These are phyloP conservation scores for Mortierella sp. DNA, from an alignment of 371 early-diverging fungal species.

Conservation along the genomic window DNA sequence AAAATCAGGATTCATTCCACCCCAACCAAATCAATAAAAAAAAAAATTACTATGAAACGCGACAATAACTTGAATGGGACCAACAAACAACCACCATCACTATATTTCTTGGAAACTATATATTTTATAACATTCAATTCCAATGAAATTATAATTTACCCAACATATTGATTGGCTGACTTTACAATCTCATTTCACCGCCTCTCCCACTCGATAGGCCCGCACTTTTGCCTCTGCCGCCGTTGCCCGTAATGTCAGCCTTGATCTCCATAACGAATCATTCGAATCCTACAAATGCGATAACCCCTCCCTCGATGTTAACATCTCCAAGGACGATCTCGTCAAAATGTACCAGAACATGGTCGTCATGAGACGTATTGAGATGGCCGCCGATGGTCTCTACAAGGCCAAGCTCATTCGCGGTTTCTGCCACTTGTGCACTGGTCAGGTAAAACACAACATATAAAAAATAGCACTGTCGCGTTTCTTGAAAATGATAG, in stretches of 20 bases:
- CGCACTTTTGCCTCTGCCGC: constrained; percentile 53
- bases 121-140: neutral
- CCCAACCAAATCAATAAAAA: neutral
- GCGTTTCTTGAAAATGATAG: neutral
- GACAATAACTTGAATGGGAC: neutral
- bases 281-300: constrained; percentile 81
- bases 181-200: neutral
- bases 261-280: constrained; percentile 69
- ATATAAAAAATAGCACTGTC: neutral
- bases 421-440: constrained; percentile 99
- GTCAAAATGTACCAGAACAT: constrained; percentile 90
- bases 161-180: neutral
- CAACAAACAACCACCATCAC: neutral
- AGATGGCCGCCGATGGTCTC: constrained; percentile 94
- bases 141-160: neutral
- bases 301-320: constrained; percentile 69
- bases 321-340: constrained; percentile 76
- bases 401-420: constrained; percentile 98
- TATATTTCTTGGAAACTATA: neutral
- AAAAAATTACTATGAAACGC: neutral
- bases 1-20: constrained; percentile 1
- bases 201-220: constrained; percentile 5
- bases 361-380: constrained; percentile 93
- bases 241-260: constrained; percentile 57
- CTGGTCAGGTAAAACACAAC: constrained; percentile 92